Percentiles rank a stretch among this genome's conserved stretches.
phyloP scores from a whole-genome alignment of 2,329 filamentous ascomycete species.

The Mycosphaerella arachidis region DNA sequence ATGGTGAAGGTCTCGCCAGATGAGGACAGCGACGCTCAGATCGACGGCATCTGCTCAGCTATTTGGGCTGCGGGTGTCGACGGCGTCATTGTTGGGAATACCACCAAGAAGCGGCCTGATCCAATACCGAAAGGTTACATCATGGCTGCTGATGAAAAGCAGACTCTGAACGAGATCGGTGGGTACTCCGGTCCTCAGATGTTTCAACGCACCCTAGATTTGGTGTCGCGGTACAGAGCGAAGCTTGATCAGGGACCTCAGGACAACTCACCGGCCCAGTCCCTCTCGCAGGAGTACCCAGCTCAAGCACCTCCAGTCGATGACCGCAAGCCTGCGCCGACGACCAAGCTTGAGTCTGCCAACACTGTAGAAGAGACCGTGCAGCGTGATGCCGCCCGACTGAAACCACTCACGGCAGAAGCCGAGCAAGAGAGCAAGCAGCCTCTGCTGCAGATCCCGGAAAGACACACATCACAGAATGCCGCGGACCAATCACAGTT shows the following conservation, averaged over 20 bases:
- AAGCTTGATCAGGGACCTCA: constrained; percentile 44
- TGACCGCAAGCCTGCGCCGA: constrained; percentile 1
- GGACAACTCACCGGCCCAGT: constrained; percentile 12
- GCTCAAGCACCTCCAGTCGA: not conserved
- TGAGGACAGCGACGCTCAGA: constrained; percentile 78
- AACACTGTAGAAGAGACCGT: constrained; percentile 21
- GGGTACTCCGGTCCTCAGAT: constrained; percentile 89
- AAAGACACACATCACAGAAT: constrained; percentile 24
- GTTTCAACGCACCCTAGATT: constrained; percentile 71
- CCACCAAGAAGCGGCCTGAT: constrained; percentile 75
- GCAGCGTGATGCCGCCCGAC: constrained; percentile 27
- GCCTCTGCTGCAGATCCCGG: constrained; percentile 30
- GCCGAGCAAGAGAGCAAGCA: constrained; percentile 29
- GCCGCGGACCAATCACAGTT: constrained; percentile 7
- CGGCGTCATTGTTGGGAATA: constrained; percentile 95
- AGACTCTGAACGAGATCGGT: constrained; percentile 66
- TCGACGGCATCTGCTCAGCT: constrained; percentile 82
- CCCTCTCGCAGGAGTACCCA: constrained; percentile 9
- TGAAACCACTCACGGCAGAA: constrained; percentile 30
- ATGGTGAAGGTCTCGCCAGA: constrained; percentile 99
- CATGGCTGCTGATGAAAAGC: constrained; percentile 63
- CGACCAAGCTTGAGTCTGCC: not conserved
- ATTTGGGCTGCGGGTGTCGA: constrained; percentile 82
- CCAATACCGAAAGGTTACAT: constrained; percentile 63
- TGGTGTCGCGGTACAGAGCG: constrained; percentile 73